Base-by-base conservation (phyloP, 768 basidiomycete genomes). In the Leccinum pellstonianum region DNA sequence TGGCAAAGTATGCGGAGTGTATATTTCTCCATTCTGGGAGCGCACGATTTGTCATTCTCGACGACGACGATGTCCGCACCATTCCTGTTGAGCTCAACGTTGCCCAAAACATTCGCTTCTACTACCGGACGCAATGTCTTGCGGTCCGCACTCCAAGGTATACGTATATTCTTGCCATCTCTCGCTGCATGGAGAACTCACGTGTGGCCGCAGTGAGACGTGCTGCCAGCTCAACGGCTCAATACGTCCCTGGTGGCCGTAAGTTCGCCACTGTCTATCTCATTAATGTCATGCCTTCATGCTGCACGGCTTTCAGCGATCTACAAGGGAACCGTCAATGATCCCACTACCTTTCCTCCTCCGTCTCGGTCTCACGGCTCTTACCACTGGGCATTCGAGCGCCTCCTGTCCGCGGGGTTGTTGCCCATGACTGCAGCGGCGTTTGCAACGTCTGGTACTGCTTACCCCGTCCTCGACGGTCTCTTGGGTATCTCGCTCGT, bases 331-430 rank as follows among this genome's bases (percentile, higher is more conserved):
- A 91, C 93, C 31, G 95, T 94, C 61, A 98, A 99, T 77, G 97
- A 99, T 73, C 91, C 95, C 2, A 94, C 91, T 2, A 78, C 86
- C 9, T 98, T 96, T 79, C 95, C 96, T 21, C 73, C 86, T 5
- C 84, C 94, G 5, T 88, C 84, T 60, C 88, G 83, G 70, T 75
- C 84, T 1, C 91, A 95, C 67, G 96, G 97, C 53, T 95, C 94
- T 2, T 87, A 97, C 76, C 96, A 87, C 73, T 87, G 86, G 86
- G 87, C 94, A 1, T 98, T 98, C 71, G 97, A 99, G 76, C 90
- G 95, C 55, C 81, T 95, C 29, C 82, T 98, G 53, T 89, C 91
- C 0, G 97, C 94, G 0, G 78, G 86, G 14, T 84, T 98, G 65
- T 84, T 99, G 15, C 97, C 97, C 41, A 77, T 95, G 67, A 94